phyloP scores from a whole-genome alignment of 805 yeast genomes.

The Ogataea degrootiae region DNA sequence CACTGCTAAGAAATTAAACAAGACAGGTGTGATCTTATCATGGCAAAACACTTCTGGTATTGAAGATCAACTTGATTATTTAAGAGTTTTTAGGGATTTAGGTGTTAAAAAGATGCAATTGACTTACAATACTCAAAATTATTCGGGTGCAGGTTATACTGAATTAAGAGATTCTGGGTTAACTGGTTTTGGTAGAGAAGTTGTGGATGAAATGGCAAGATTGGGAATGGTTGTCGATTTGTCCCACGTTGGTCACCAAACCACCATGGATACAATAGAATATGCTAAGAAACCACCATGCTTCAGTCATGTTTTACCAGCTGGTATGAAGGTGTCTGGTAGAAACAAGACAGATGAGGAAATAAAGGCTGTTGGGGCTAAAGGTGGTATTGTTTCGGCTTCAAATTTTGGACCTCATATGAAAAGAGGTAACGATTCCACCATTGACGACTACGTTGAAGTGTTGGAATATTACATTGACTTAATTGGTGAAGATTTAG shows the following conservation, averaged over 20 bases:
- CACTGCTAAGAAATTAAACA: conserved; percentile 15
- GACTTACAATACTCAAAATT: conserved; percentile 18
- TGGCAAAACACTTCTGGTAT: conserved; percentile 18
- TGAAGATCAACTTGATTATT: conserved; percentile 17
- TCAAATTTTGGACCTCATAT: conserved; percentile 19
- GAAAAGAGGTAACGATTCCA: conserved; percentile 23
- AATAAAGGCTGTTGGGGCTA: conserved; percentile 16
- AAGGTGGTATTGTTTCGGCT: conserved; percentile 19
- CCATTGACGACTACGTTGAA: conserved; percentile 41
- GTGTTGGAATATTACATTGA: conserved; percentile 38
- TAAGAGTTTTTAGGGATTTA: conserved; percentile 15
- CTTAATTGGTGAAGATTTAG: conserved; percentile 43
- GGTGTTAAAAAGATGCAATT: conserved; percentile 17
- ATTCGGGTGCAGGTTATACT: conserved; percentile 19
- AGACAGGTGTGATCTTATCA: conserved; percentile 16
- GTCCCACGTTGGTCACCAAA: conserved; percentile 42
- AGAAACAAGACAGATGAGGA: conserved; percentile 19
- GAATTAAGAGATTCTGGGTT: conserved; percentile 31
- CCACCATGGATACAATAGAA: conserved; percentile 37
- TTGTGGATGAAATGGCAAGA: conserved; percentile 43
- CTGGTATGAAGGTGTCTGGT: conserved; percentile 14
- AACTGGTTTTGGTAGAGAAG: conserved; percentile 35
- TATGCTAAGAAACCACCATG: conserved; percentile 29
- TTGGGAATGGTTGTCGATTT: conserved; percentile 47
- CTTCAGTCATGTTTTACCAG: conserved; percentile 16